Percentiles rank a stretch among this genome's conserved stretches.
These are phyloP conservation scores for Penicillium decumbens DNA, from an alignment of 2,329 filamentous ascomycete species.

Conservation along the genomic window DNA sequence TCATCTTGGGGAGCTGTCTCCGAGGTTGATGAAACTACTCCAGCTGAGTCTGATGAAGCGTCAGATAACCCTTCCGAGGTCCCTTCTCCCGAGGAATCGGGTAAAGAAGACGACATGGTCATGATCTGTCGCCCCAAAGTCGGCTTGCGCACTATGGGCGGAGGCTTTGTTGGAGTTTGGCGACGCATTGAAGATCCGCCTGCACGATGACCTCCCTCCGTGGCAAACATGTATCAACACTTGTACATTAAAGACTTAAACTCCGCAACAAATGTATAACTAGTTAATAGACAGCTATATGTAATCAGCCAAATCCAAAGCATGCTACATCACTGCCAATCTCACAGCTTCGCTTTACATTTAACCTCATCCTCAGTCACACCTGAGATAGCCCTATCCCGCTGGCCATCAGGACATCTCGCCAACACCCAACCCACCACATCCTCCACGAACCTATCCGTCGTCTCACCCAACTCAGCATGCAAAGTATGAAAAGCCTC, in stretches of 20 bases:
- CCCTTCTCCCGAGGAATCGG: constrained; percentile 9
- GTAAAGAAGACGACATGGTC: constrained; percentile 33
- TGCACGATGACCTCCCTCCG: constrained; percentile 8
- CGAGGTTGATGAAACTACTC: constrained; percentile 13
- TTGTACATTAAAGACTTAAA: background rate
- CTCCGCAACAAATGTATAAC: constrained; percentile 3
- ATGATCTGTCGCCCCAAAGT: constrained; percentile 53
- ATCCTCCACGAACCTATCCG: constrained; percentile 49
- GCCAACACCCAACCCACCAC: constrained; percentile 62
- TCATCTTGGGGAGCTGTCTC: constrained; percentile 26
- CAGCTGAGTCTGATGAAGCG: constrained; percentile 13
- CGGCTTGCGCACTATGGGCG: constrained; percentile 45
- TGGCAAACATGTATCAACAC: constrained; percentile 5
- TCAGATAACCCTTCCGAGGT: constrained; percentile 6
- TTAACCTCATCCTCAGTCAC: background rate
- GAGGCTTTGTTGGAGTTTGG: constrained; percentile 52
- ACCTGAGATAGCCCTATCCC: background rate
- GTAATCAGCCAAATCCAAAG: background rate
- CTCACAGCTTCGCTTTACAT: constrained; percentile 9
- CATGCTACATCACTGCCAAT: background rate
- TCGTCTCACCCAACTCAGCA: constrained; percentile 29
- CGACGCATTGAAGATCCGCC: constrained; percentile 37
- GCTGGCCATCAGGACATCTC: constrained; percentile 2
- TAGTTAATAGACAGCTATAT: constrained; percentile 1
- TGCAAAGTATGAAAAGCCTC: constrained; percentile 68